These are phyloP conservation scores for Somion occarium DNA, from an alignment of 1,284 basidiomycete genomes.

Conservation along the genomic window DNA sequence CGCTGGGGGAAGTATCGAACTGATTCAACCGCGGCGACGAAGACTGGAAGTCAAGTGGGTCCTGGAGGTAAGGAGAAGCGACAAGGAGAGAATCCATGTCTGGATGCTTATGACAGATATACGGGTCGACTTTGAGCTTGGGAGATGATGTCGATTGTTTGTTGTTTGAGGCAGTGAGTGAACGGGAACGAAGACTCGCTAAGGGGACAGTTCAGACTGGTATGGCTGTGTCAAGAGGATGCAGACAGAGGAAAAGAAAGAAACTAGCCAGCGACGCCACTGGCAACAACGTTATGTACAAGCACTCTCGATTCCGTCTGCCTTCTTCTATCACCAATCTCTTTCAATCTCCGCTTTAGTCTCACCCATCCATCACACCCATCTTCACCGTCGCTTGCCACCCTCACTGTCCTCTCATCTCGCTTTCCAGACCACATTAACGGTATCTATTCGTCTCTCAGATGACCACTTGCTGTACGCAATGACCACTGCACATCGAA, in stretches of 20 bases:
- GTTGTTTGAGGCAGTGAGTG: constrained; percentile 11
- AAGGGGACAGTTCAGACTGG: not conserved
- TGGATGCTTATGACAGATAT: not conserved
- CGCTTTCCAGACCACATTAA: no score
- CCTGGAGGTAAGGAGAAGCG: constrained; percentile 19
- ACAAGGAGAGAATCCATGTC: constrained; percentile 22
- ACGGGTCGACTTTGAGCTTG: not conserved
- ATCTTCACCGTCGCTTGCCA: no score
- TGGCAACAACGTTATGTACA: no score
- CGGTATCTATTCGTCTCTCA: no score
- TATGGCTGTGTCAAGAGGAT: not conserved
- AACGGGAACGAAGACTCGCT: not conserved
- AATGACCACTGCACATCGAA: no score
- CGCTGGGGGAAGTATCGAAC: constrained; percentile 23
- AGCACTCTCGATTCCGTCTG: no score
- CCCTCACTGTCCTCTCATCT: no score
- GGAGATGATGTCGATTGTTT: constrained; percentile 25
- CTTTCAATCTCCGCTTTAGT: no score
- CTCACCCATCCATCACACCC: no score
- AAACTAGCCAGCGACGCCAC: not conserved
- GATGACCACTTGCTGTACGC: no score
- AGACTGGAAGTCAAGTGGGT: constrained; percentile 20
- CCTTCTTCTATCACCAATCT: no score
- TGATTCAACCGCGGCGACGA: constrained; percentile 20
- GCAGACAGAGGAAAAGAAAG: not conserved